Evolutionary conservation across 2,329 filamentous ascomycete species (phyloP), one percentile per base, ranked within the genome.

Genomic region (Fusarium longipes): DNA sequence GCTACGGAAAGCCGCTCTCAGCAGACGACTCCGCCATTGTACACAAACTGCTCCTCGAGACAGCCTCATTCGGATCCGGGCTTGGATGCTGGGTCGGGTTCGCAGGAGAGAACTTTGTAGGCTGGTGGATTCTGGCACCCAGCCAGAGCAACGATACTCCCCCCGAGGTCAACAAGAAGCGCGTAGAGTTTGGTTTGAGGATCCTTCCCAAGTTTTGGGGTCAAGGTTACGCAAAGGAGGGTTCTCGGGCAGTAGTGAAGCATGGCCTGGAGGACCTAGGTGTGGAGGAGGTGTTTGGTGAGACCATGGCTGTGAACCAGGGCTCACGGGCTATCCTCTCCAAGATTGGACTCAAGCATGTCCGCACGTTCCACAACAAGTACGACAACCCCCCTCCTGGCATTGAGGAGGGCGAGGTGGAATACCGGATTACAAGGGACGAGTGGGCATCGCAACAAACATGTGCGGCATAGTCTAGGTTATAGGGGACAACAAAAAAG

Each of bases 261-360:
- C 68, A 77, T 42, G 75, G 71, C 5, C 73, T 76, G 17, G 57
- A 73, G 40, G 71, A 76, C 24, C 62, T 77, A 5, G 62, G 60
- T 11, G 45, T 75, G 20, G 50, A 61, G 10, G 66, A 71, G 35
- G 56, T 75, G 2, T 69, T 66, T 36, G 75, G 70, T 9, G 72
- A 75, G 47, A 77, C 74, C 17, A 76, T 76, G 75, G 67, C 73
- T 29, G 65, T 77, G 12, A 77, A 77, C 49, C 58, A 49, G 43
- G 71, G 71, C 6, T 76, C 74, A 5, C 51, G 73, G 25, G 72
- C 53, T 30, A 62, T 69, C 30, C 70, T 71, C 65, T 44, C 63
- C 11, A 65, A 67, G 36, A 22, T 55, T 25, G 68, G 68, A 6
- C 56, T 71, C 8, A 67, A 47, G 56, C 73, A 73, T 27, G 50